Base-by-base conservation (phyloP, 306 rosid species). In the Erythrophleum fordii region DNA sequence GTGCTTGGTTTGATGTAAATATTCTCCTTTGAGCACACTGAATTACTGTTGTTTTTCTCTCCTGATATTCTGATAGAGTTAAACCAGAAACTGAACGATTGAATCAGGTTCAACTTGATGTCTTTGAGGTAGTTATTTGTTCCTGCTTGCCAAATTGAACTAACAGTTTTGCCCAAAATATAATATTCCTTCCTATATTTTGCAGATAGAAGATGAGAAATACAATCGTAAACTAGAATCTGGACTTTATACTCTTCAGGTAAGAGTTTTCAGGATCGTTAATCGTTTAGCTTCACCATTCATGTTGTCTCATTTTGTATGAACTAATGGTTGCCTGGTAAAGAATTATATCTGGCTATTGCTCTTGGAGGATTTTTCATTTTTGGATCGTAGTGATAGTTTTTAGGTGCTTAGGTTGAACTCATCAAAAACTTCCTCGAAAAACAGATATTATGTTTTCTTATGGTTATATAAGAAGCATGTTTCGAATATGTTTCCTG, bases 241-340 rank as follows among this genome's bases (percentile, higher is more conserved):
- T 84, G 97, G 99, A 75, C 99, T 95, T 79, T 95, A 92, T 81
- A 95, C 97, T 41, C 95, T 95, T 80, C 99, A 95, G 95, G 99
- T 89, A 76, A 82, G 86, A 60, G 17, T 78, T 79, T 65, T 52
- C 20, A 2, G 41, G 69, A 83, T 75, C 28, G 56, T 9, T 42
- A 29, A n/a, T 17, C 42, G 2, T n/a, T n/a, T 22, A 41, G 16
- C 29, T 46, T 61, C 42, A 35, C 66, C 11, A 61, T 72, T 49
- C 1, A 69, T 39, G n/a, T 78, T 45, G 37, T 26, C 46, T n/a
- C 41, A 51, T 39, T 5, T 22, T 14, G 7, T 31, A 56, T 72
- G 8, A 20, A 42, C 20, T 31, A 58, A 28, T 16, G 23, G 62
- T 48, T 73, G 58, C 66, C 9, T 11, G 76, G 46, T 55, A 77